Base-by-base conservation (phyloP, 805 yeast species). In the Yarrowia sp. region DNA sequence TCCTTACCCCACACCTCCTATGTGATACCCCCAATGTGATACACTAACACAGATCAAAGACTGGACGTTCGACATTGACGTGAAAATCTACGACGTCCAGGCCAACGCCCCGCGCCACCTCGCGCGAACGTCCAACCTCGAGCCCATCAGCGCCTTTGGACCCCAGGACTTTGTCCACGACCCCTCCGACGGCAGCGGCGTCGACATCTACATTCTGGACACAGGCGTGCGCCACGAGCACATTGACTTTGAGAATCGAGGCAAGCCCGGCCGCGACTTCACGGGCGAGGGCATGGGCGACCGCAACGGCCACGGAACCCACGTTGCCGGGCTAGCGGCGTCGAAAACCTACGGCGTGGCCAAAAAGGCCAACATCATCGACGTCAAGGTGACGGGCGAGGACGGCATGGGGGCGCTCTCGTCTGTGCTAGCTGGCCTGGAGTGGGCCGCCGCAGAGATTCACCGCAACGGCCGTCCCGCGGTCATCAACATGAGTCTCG, bases 261-360 rank as follows among this genome's bases (percentile, higher is more conserved):
- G 96, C 97, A 0, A 96, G 97, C 5, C 77, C 89, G 26, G 81
- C 89, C 64, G 96, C 91, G 85, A 83, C 64, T 79, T 82, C 68
- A 81, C 85, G 0, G 74, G 73, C 8, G 79, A 77, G 40, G 79
- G 78, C 12, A 63, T 80, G 1, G 90, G 89, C 10, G 97, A 92
- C 72, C 76, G 76, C 9, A 86, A 87, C 69, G 97, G 97, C 0
- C 98, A 92, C 73, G 98, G 77, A 14, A 90, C 97, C 0, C 97
- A 92, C 74, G 96, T 92, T 52, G 96, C 97, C 0, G 97, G 97
- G 2, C 78, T 90, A 10, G 82, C 90, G 63, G 97, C 93, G 0
- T 89, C 97, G 1, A 80, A 77, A 62, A 83, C 86, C 2, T 92
- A 79, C 76, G 98, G 98, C 4, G 93, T 90, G 1, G 90, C 96